Conservation (phyloP, 1,284 basidiomycete species). For the Amylostereum areolatum region DNA sequence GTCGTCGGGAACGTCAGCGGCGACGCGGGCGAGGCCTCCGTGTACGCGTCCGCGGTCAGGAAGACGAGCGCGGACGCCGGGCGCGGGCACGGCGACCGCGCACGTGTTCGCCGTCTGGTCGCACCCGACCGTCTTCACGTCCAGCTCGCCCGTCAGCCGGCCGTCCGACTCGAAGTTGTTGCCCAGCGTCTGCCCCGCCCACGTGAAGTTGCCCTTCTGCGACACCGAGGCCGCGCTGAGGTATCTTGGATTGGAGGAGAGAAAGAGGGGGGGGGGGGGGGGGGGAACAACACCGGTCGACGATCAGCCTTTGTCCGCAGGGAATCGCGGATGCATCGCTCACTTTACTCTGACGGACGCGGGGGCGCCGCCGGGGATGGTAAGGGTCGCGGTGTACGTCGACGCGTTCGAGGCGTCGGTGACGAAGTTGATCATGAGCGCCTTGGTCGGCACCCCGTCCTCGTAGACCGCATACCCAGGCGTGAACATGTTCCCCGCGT, state of each 20-base stretch:
- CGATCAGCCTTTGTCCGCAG: no score
- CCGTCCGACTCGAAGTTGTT: slow-evolving; percentile 37
- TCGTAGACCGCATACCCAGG: not conserved
- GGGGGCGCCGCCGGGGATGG: not conserved
- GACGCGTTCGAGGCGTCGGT: not conserved
- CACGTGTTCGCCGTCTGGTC: slow-evolving; percentile 36
- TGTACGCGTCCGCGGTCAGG: slow-evolving; percentile 33
- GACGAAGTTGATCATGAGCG: not conserved
- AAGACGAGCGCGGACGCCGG: slow-evolving; percentile 52
- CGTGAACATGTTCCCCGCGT: not conserved
- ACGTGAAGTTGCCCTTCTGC: not conserved
- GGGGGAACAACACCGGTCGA: no score
- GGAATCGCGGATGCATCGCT: no score
- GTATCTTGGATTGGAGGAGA: no score
- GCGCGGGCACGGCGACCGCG: slow-evolving; percentile 40
- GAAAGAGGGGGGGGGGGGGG: no score
- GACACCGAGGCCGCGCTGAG: not conserved
- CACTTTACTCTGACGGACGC: not conserved
- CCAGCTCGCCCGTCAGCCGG: slow-evolving; percentile 32
- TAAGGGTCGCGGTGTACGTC: not conserved
- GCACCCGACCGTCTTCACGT: slow-evolving; percentile 38
- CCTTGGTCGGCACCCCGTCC: not conserved
- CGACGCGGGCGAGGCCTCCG: slow-evolving; percentile 24
- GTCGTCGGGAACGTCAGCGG: slow-evolving; percentile 36
- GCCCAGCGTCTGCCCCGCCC: slow-evolving; percentile 31